Conservation (phyloP, 129 eudicot genomes). For the Rutidosis leptorrhynchoides region DNA sequence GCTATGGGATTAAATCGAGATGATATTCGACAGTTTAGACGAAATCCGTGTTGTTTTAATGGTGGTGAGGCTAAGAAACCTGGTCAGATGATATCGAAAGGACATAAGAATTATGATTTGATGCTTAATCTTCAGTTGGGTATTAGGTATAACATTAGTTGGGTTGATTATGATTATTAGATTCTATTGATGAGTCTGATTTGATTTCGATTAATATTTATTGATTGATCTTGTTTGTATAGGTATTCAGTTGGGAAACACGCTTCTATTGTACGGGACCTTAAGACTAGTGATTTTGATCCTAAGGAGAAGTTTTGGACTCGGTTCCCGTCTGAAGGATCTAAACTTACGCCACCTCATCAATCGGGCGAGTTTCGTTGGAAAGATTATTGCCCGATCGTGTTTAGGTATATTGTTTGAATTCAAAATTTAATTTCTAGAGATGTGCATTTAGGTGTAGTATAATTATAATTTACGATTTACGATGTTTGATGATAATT, state of each 20-base stretch:
- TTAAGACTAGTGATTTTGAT: conserved; percentile 81
- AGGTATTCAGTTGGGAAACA: conserved; percentile 93
- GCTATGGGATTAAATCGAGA: conserved; percentile 42
- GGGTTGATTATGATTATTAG: not conserved
- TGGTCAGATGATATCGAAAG: conserved; percentile 79
- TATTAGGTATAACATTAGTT: conserved; percentile 51
- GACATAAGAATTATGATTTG: conserved; percentile 90
- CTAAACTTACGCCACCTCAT: conserved; percentile 88
- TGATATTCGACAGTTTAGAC: conserved; percentile 49
- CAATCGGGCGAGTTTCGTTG: conserved; percentile 85
- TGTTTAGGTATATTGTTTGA: conserved; percentile 66
- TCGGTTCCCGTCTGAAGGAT: conserved; percentile 89
- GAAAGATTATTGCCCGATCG: conserved; percentile 95
- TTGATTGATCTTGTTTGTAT: conserved; percentile 1
- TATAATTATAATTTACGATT: too few species aligned
- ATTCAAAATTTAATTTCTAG: not conserved
- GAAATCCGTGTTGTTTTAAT: conserved; percentile 68
- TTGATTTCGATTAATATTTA: not conserved
- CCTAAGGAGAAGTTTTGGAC: conserved; percentile 98
- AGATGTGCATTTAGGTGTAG: not conserved
- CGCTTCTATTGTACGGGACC: conserved; percentile 50
- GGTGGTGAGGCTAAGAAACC: conserved; percentile 85
- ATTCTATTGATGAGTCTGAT: conserved; percentile 5
- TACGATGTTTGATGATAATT: not conserved
- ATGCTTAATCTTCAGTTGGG: conserved; percentile 98